Evolutionary conservation across 331 rosid genomes (phyloP), one percentile per base, ranked within the genome.

Genomic region (Rhamnella rubrinervis): DNA sequence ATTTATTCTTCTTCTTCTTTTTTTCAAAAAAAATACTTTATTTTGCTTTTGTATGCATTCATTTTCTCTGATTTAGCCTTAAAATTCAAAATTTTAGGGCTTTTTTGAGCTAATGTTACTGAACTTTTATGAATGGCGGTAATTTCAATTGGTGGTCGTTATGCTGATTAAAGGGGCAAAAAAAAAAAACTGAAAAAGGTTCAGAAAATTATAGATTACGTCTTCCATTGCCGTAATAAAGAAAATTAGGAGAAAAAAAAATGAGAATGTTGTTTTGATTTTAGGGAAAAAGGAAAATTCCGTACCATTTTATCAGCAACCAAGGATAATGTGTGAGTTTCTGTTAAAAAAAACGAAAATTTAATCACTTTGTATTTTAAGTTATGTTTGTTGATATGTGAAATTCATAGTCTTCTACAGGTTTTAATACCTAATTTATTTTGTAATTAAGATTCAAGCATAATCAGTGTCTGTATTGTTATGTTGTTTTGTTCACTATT

Each of bases 401-500:
- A 40, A 40, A 40, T 40, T 40, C 47, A 40, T 7, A 40, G 47
- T 11, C 13, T 40, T 40, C 13, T 40, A 31, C 35, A 31, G 35
- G 47, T 11, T 40, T 40, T 11, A 40, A 40, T 11, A 7, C 47
- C 13, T 40, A 7, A 1, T 7, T 40, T 40, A 0, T 63, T 53
- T 41, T 10, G 37, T 31, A 31, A 31, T 31, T 31, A 31, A 31
- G 35, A 31, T 31, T 55, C 25, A 59, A 11, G 16, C 23, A 5
- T 8, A 68, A 56, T 59, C 44, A 59, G 1, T 26, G 47, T 58
- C 47, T 14, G 39, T 18, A 14, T 26, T 26, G 14, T 47, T 49
- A 47, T 70, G 49, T 21, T 57, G 11, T 70, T 58, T 20, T 26
- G 67, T 63, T 63, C 20, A 63, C 67, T 63, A 14, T 35, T 49